Percentiles rank a stretch among this genome's conserved stretches.
Conservation (phyloP, 2,329 filamentous ascomycete species). For the Colletotrichum musicola region DNA sequence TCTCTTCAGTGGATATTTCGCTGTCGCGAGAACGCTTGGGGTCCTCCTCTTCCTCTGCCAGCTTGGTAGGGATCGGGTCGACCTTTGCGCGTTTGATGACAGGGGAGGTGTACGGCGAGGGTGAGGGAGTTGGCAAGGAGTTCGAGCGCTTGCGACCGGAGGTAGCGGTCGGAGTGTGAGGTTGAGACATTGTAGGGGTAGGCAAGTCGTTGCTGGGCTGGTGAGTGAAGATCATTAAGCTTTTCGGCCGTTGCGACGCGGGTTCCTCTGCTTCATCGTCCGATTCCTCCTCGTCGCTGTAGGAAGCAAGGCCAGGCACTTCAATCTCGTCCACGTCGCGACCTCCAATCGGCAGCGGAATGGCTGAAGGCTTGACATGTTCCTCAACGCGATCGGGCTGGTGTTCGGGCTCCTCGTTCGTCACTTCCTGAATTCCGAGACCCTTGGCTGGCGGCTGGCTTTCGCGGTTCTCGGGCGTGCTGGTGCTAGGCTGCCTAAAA, state of each 20-base stretch:
- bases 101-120: conserved; percentile 43
- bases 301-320: conserved; percentile 74
- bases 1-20: conserved; percentile 32
- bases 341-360: conserved; percentile 76
- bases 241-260: conserved; percentile 59
- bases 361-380: conserved; percentile 63
- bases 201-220: conserved; percentile 46
- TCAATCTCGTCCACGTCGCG: conserved; percentile 86
- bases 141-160: conserved; percentile 58
- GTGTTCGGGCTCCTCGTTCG: conserved; percentile 25
- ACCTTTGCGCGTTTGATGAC: conserved; percentile 33
- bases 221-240: conserved; percentile 54
- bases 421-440: conserved; percentile 36
- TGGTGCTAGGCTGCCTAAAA: conserved; percentile 56
- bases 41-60: conserved; percentile 4
- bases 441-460: conserved; percentile 49
- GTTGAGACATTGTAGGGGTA: conserved; percentile 50
- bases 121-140: conserved; percentile 60
- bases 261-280: conserved; percentile 52
- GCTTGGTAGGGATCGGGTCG: conserved; percentile 8
- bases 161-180: conserved; percentile 51
- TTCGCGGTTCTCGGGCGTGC: conserved; percentile 53
- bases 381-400: conserved; percentile 48
- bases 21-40: conserved; percentile 23
- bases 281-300: conserved; percentile 73